Conservation (phyloP, 2,329 filamentous ascomycete genomes). For the Sclerotinia subarctica region DNA sequence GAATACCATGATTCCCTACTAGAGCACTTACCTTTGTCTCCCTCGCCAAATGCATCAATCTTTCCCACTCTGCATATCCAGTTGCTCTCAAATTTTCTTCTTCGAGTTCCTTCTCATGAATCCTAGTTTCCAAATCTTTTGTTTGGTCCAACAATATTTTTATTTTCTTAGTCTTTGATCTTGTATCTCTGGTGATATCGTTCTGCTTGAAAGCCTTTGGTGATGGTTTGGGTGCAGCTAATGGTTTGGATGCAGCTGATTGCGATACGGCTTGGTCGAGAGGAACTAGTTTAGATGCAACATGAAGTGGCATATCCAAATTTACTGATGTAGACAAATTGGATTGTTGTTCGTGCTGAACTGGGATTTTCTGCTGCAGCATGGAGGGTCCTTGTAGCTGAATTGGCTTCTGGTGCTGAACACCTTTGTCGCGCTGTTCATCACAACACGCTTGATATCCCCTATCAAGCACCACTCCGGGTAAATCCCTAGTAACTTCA, state of each 20-base stretch:
- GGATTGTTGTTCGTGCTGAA: background rate
- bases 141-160: background rate
- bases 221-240: background rate
- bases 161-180: too few species aligned
- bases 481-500: background rate
- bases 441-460: background rate
- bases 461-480: background rate
- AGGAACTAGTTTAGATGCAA: background rate
- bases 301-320: background rate
- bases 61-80: background rate
- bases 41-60: rapidly evolving
- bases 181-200: too few species aligned
- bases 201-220: too few species aligned
- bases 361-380: background rate
- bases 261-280: background rate
- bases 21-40: background rate
- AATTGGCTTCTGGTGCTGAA: background rate
- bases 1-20: too few species aligned
- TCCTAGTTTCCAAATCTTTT: background rate
- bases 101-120: background rate
- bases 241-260: background rate
- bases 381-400: background rate
- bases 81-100: background rate
- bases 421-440: background rate
- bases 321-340: too few species aligned